Base-by-base conservation (phyloP, 192 early-diverging fungal genomes). In the Obelidium mucronatum region DNA sequence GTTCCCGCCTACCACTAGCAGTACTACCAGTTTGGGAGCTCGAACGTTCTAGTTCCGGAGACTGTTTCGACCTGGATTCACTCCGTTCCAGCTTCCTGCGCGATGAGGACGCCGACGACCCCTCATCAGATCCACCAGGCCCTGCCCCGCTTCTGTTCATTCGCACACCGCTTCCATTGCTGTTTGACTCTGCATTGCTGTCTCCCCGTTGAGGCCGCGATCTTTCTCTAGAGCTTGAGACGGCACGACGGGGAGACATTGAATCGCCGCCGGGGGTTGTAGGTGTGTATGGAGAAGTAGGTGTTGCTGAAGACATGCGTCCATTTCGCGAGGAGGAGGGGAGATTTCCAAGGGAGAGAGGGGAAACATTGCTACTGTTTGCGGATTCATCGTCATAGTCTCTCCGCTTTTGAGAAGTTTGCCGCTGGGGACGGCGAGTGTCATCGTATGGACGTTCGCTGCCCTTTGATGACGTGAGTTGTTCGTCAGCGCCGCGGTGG, bases 31-130 rank as follows among this genome's bases (percentile, higher is more conserved):
- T 58, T 58, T 58, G 55, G 8, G 55, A 58, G 26, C 55, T 26
- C 11, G 17, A 24, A 8, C 55, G 55, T 24, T 58, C 55, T 26
- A 58, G 11, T 8, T 58, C 55, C 55, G 26, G 17, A 28, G 22
- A 8, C 8, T 58, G 8, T 8, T 24, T 24, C 5, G 55, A 28
- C 36, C 42, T 67, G 13, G 61, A 64, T 64, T 30, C 61, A 37
- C 61, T 64, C 30, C 61, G 28, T 35, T 64, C 61, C 30, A 33
- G 28, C 61, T 64, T 33, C 24, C 37, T 64, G 24, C 19, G n/a
- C 66, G 66, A 67, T 22, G 66, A 58, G 26, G n/a, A n/a, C n/a
- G n/a, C n/a, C n/a, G n/a, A n/a, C n/a, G n/a, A n/a, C n/a, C n/a
- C n/a, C n/a, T n/a, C n/a, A n/a, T n/a, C n/a, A n/a, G n/a, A n/a